Evolutionary conservation across 2,329 filamentous ascomycete genomes (phyloP).

Genomic region (Colletotrichum liaoningense): DNA sequence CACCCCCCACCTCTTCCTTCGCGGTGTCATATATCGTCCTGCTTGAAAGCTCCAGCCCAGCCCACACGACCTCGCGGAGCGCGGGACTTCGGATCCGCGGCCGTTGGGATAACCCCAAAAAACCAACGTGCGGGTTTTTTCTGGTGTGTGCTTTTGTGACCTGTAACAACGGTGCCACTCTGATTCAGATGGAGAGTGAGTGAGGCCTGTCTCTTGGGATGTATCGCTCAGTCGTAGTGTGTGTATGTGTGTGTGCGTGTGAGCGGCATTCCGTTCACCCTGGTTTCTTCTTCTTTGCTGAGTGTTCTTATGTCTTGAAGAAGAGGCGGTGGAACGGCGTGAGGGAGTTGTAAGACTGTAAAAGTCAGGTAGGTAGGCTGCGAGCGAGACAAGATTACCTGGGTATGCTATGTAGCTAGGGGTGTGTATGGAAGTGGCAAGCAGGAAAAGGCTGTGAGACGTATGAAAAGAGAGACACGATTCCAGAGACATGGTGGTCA

Average conservation of each 20-base stretch:
- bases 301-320: neutral
- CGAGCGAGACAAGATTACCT: neutral
- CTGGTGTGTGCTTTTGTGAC: neutral
- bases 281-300: neutral
- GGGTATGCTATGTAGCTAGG: neutral
- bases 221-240: neutral
- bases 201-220: neutral
- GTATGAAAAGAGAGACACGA: neutral
- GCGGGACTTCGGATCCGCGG: constrained; percentile 16
- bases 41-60: neutral
- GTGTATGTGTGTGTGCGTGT: neutral
- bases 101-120: constrained; percentile 17
- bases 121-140: constrained; percentile 11
- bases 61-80: neutral
- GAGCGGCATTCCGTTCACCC: neutral
- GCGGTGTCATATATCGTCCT: neutral
- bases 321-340: neutral
- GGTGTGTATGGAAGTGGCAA: neutral
- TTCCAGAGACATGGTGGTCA: constrained; percentile 3
- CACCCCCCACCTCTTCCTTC: neutral
- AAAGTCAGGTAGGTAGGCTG: neutral
- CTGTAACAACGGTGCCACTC: neutral
- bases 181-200: neutral
- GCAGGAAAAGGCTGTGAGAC: neutral
- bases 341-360: neutral